Base-by-base conservation (phyloP, 2,329 filamentous ascomycete genomes). In the Diplodia scrobiculata region DNA sequence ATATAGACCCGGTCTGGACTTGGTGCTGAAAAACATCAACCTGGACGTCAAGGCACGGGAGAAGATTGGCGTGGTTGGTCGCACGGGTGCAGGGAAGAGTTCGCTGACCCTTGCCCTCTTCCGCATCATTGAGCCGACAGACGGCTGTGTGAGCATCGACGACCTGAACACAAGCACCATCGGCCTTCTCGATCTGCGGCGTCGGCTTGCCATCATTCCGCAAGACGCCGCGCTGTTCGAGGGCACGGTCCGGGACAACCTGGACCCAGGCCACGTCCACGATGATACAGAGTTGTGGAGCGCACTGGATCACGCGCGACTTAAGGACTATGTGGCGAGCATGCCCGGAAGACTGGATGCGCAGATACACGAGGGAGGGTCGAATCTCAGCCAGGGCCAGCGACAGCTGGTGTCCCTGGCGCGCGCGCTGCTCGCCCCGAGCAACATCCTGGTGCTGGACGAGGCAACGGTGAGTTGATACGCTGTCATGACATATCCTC, bases 251-350 rank as follows among this genome's bases (percentile, higher is more conserved):
- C 87, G 95, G 70, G 95, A 99, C 79, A 99, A 99, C 75, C 85
- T 98, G 47, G 95, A 99, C 76, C 96, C 96, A 27, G 91, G 90
- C 32, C 91, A 97, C 76, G 91, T 96, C 65, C 93, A 97, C 74
- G 94, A 97, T 78, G 96, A 99, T 78, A 97, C 93, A 5, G 95
- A 98, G 76, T 83, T 99, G 38, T 99, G 95, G 95, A 96, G 91
- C 75, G 93, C 96, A 68, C 83, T 97, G 69, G 93, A 97, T 77
- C 94, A 98, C 79, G 95, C 95, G 67, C 89, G 94, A 73, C 83
- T 99, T 66, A 96, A 95, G 78, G 92, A 97, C 68, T 91, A 98
- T 79, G 86, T 99, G 68, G 81, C 89, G 2, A 86, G 83, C 70
- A 96, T 99, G 92, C 86, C 89, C 52, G 93, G 93, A 69, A 91